Evolutionary conservation across 805 yeast species (phyloP).

Genomic region (Yamadazyma phyllophila): DNA sequence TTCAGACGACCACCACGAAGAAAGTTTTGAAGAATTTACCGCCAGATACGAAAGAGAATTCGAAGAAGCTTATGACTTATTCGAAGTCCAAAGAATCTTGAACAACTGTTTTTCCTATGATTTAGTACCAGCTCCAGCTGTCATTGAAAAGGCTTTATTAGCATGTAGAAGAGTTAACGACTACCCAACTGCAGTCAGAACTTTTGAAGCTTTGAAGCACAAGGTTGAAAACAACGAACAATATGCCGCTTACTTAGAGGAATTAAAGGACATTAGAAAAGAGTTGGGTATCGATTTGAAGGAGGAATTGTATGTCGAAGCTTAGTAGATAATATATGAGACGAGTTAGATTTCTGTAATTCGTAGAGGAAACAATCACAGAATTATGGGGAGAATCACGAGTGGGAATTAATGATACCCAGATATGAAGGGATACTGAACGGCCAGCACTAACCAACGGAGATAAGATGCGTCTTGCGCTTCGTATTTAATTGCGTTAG

Average conservation of each 20-base stretch:
- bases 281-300: slow-evolving; percentile 91
- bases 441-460: no score
- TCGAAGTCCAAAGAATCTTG: slow-evolving; percentile 73
- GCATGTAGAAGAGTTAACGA: slow-evolving; percentile 99
- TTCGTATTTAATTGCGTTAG: no score
- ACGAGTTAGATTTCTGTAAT: no score
- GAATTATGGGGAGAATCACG: no score
- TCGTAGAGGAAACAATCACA: no score
- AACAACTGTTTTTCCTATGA: slow-evolving; percentile 98
- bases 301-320: slow-evolving; percentile 68
- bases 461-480: no score
- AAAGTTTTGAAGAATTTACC: slow-evolving; percentile 93
- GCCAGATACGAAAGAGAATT: slow-evolving; percentile 91
- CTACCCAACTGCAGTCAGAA: slow-evolving; percentile 97
- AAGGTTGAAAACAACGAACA: slow-evolving; percentile 94
- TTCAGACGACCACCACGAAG: slow-evolving; percentile 81
- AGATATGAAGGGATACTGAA: no score
- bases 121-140: slow-evolving; percentile 96
- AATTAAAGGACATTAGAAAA: slow-evolving; percentile 84
- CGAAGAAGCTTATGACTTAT: slow-evolving; percentile 54
- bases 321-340: background rate
- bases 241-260: slow-evolving; percentile 94
- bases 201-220: slow-evolving; percentile 93
- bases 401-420: no score
- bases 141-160: slow-evolving; percentile 90